Base-by-base conservation (phyloP, 192 early-diverging fungal genomes). In the Coemansia sp. region DNA sequence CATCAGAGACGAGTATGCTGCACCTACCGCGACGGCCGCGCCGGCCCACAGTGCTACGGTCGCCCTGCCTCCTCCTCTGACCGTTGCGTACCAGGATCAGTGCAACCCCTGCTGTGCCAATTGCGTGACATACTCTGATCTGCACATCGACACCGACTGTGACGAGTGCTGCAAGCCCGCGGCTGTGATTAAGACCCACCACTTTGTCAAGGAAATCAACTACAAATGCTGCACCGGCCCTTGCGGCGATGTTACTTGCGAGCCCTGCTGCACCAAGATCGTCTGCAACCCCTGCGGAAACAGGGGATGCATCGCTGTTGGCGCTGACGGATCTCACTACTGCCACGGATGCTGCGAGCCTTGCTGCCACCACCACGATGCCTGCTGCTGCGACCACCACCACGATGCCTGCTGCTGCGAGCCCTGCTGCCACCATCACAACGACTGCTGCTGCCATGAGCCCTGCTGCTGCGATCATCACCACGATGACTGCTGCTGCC, bases 201-300 rank as follows among this genome's bases (percentile, higher is more conserved):
- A 75, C 48, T 80, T 80, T 72, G 66, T 80, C 64, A 80, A 80
- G 66, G 72, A 80, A 34, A 61, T 80, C 62, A 71, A 80, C 63
- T 80, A 80, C 72, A 80, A 75, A 72, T 80, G 77, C 77, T 80
- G 77, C 77, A 80, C 77, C 2, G 72, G 72, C 1, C 77, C 77
- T 12, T 80, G 72, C 54, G 77, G 77, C 66, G 77, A 80, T 28
- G 77, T 80, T 18, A 29, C 28, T 42, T 80, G 77, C 61, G 77
- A 80, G 77, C 77, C 77, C 31, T 80, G 72, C 66, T 80, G 77
- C 69, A 80, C 77, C 58, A 80, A 71, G 72, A 80, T 80, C n/a
- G 56, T 61, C 33, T 75, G 77, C 77, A 75, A 80, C 49, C 77
- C 72, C 2, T 63, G 66, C 42, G 68, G 72, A 16, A 66, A 75